These are phyloP conservation scores for Tetrapyrgos nigripes DNA, from an alignment of 1,284 basidiomycete species.

Conservation along the genomic window DNA sequence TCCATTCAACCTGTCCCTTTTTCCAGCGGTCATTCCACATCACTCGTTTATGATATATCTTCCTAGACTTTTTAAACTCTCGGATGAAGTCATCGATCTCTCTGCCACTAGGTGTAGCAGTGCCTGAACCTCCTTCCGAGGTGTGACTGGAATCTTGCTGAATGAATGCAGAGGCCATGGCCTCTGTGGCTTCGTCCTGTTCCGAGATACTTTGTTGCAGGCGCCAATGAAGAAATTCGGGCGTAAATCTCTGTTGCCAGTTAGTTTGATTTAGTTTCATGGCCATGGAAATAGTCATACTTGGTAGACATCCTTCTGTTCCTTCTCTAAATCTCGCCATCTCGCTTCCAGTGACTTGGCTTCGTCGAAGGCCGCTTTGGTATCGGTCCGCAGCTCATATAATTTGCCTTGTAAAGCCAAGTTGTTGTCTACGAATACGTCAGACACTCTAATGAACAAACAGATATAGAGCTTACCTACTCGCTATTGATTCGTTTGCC, in stretches of 20 bases:
- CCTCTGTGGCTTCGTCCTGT: constrained; percentile 89
- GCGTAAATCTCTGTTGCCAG: constrained; percentile 73
- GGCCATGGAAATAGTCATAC: too few species aligned
- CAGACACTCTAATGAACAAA: constrained; percentile 19
- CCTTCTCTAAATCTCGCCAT: constrained; percentile 86
- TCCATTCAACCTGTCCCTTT: constrained; percentile 84
- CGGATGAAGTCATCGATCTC: constrained; percentile 88
- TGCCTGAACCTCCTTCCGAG: constrained; percentile 31
- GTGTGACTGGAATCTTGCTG: constrained; percentile 46
- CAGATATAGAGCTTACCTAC: constrained; percentile 50
- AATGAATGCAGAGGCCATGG: constrained; percentile 81
- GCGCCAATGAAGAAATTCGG: constrained; percentile 86
- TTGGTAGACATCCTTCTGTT: constrained; percentile 88
- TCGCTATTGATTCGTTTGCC: constrained; percentile 85
- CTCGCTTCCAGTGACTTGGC: constrained; percentile 80
- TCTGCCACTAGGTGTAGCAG: constrained; percentile 45
- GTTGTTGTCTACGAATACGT: constrained; percentile 64
- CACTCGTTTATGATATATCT: constrained; percentile 87
- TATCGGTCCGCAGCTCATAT: constrained; percentile 77
- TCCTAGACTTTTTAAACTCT: constrained; percentile 86
- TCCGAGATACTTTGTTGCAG: constrained; percentile 85
- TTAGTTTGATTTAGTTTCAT: too few species aligned
- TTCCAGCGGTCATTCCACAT: constrained; percentile 91
- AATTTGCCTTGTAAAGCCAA: constrained; percentile 76
- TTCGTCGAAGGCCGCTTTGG: constrained; percentile 84